Evolutionary conservation across 352 stramenopile species (phyloP), one percentile per base, ranked within the genome.

Genomic region (Saprolegnia parasitica): DNA sequence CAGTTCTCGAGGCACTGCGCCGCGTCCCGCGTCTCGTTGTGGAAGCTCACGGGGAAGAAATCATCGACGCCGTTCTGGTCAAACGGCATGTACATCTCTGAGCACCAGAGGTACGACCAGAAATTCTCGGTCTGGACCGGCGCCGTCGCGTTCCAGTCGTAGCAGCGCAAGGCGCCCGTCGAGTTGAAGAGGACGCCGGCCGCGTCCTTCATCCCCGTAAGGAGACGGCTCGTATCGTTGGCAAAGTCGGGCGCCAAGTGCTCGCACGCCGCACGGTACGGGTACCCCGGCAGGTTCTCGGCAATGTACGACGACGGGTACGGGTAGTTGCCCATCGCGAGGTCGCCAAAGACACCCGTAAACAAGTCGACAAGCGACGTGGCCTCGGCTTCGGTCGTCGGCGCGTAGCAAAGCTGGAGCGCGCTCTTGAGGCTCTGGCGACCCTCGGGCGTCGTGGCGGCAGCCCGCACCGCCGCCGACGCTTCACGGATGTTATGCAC

Each of bases 241-340:
- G 60, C 71, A 24, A 80, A 88, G 21, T 81, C 73, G 16, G 68
- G 65, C 40, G 76, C 72, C 40, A 96, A 77, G 62, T 81, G 76
- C 13, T 77, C 84, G 73, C 93, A 98, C 18, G 92, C 89, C 8
- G 82, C 84, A 37, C 90, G 90, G 46, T 97, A 75, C 8, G 95
- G 95, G 76, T 87, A 98, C 13, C 93, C 78, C 0, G 93, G 95
- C 42, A 98, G 73, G 29, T 88, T 89, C 47, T 96, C 95, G 73
- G 93, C 86, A 70, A 98, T 96, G 78, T 98, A 99, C 9, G 80
- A 83, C n/a, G 89, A 96, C 24, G 93, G 86, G 77, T 98, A 99
- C 11, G 96, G 96, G 76, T 96, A 99, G 78, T 98, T 97, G 49
- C 93, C 95, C 88, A 98, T 98, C 20, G 93, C 93, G 78, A 98